Percentiles rank a stretch among this genome's conserved stretches.
Evolutionary conservation across 768 basidiomycete species (phyloP).

Genomic region (Leccinellum albellum): DNA sequence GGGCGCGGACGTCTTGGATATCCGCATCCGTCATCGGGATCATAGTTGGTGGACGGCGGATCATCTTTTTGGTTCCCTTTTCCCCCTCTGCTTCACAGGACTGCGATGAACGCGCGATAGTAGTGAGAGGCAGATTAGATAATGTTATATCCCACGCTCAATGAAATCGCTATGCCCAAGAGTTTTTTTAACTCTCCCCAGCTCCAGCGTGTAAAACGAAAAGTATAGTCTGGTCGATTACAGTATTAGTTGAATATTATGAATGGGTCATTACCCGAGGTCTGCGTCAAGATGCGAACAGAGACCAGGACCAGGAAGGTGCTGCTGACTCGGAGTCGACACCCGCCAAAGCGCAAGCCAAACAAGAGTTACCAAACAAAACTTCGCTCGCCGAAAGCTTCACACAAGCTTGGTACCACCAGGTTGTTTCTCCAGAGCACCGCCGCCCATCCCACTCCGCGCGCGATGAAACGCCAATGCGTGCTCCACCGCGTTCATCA

Average conservation of each 20-base stretch:
- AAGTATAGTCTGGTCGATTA: neutral
- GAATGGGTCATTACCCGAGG: neutral
- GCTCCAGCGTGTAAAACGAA: neutral
- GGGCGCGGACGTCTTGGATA: conserved; percentile 72
- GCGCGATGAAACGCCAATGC: conserved; percentile 60
- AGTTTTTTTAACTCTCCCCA: no score
- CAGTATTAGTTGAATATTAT: neutral
- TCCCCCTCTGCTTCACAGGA: no score
- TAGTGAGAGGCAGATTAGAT: neutral
- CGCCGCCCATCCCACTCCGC: conserved; percentile 23
- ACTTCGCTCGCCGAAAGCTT: neutral
- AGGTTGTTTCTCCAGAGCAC: conserved; percentile 3
- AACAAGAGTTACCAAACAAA: neutral
- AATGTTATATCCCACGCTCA: neutral
- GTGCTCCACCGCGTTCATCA: conserved; percentile 67
- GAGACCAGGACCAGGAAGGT: no score
- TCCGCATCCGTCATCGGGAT: conserved; percentile 75
- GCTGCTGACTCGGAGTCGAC: no score
- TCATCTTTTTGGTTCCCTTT: conserved; percentile 48
- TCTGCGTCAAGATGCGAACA: neutral
- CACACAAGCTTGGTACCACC: conserved; percentile 8
- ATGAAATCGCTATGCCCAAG: no score
- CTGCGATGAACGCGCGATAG: neutral
- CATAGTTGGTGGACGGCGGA: conserved; percentile 71
- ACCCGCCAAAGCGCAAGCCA: no score